Evolutionary conservation across 257 asterid genomes (phyloP), one percentile per base, ranked within the genome.

Genomic region (Solanum ossicruentum): DNA sequence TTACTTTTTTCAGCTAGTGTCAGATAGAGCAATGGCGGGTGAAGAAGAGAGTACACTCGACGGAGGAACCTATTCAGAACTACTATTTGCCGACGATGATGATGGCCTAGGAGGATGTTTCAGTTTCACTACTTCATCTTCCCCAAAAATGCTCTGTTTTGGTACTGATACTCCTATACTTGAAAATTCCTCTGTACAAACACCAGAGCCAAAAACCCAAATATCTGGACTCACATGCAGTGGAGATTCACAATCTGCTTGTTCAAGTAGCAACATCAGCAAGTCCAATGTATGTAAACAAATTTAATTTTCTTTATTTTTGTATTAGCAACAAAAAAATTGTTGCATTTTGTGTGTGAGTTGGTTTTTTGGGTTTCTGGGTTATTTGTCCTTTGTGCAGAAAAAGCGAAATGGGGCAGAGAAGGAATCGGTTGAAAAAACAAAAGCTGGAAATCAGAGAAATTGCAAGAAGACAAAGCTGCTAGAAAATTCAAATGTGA

Each of bases 131-230:
- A 72, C 91, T 78, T 78, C 92, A 12, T 32, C 90, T 1, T 84
- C 86, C 11, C 92, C 93, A 4, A 94, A 87, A 84, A 91, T 94
- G 95, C 92, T 94, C 7, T 89, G 96, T 47, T 95, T 95, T 82
- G 98, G 93, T 43, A 95, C 88, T 41, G 83, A 78, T 20, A 47
- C 73, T 82, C 41, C 28, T 7, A 8, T 82, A 43, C 70, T 63
- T 63, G 70, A 82, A 36, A 57, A 2, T 18, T 45, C 41, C 43
- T 81, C 43, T 41, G 32, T 57, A 10, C 28, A 56, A 54, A 70
- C 63, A 72, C 36, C 83, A 66, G 87, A 17, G 10, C 9, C 83
- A 28, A 32, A 87, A 87, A 89, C 85, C 67, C 89, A 66, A 81
- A 86, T 85, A 81, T 80, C 93, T 87, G 91, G 87, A 43, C 12